Evolutionary conservation across 495 filamentous ascomycete species (phyloP).

Genomic region (Physcia stellaris): DNA sequence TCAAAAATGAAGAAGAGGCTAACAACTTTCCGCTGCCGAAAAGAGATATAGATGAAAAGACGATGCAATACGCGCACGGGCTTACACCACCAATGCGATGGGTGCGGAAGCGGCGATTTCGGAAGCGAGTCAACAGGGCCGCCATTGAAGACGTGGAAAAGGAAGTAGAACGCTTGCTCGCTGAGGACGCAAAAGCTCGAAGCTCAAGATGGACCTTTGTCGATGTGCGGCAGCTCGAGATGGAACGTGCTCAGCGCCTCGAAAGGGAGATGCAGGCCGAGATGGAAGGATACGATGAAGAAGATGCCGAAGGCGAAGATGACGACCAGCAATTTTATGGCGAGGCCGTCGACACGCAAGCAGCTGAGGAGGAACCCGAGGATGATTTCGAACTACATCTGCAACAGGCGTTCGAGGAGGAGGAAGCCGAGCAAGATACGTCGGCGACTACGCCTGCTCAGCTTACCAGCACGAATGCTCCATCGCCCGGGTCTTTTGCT

Average conservation of each 20-base stretch:
- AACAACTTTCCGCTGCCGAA: slow-evolving; percentile 48
- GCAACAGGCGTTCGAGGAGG: slow-evolving; percentile 34
- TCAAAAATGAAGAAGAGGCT: slow-evolving; percentile 61
- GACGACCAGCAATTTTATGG: slow-evolving; percentile 37
- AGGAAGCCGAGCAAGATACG: slow-evolving; percentile 19
- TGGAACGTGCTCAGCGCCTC: slow-evolving; percentile 21
- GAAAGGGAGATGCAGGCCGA: slow-evolving; percentile 21
- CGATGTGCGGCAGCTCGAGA: slow-evolving; percentile 40
- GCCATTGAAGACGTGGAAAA: slow-evolving; percentile 83
- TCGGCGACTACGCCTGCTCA: slow-evolving; percentile 4
- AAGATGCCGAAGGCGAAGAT: slow-evolving; percentile 41
- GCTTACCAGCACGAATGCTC: slow-evolving; percentile 12
- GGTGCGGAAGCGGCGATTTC: slow-evolving; percentile 72
- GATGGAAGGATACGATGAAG: slow-evolving; percentile 28
- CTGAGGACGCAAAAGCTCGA: slow-evolving; percentile 46
- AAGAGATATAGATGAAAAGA: slow-evolving; percentile 41
- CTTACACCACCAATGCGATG: slow-evolving; percentile 83
- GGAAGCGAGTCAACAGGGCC: slow-evolving; percentile 65
- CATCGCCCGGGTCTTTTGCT: slow-evolving; percentile 17
- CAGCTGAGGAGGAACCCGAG: slow-evolving; percentile 41
- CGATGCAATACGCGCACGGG: slow-evolving; percentile 77
- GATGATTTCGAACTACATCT: slow-evolving; percentile 27
- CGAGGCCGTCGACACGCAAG: slow-evolving; percentile 26
- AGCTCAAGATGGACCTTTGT: slow-evolving; percentile 47
- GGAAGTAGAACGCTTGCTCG: slow-evolving; percentile 62